Evolutionary conservation across 768 basidiomycete genomes (phyloP).

Genomic region (Tulasnella sp.): DNA sequence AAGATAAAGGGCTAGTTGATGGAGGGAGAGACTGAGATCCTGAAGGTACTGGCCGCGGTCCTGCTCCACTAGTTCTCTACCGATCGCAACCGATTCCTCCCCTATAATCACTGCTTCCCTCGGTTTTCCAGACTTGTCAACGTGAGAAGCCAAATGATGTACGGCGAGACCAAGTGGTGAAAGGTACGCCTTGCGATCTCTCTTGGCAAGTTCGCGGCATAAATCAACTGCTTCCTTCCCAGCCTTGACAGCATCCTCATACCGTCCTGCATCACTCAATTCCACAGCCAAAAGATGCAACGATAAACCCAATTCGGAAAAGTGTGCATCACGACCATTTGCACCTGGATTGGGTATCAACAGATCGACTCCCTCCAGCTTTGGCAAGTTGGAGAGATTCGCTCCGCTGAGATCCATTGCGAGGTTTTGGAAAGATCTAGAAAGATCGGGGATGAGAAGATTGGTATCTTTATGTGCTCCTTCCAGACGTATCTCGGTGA

Average conservation of each 20-base stretch:
- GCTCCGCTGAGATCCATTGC: too few species aligned
- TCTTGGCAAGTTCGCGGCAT: not conserved
- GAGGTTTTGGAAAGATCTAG: too few species aligned
- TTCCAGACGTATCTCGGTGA: too few species aligned
- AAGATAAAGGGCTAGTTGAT: not conserved
- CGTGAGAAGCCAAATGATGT: not conserved
- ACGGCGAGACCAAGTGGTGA: not conserved
- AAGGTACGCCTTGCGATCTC: not conserved
- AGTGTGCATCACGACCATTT: too few species aligned
- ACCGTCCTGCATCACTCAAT: not conserved
- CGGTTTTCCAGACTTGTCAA: not conserved
- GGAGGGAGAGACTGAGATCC: not conserved
- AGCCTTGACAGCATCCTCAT: not conserved
- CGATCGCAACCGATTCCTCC: not conserved
- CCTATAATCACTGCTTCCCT: not conserved
- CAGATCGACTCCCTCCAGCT: too few species aligned
- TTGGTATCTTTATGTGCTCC: too few species aligned
- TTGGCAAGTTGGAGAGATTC: too few species aligned
- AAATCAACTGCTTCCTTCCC: not conserved
- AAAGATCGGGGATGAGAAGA: too few species aligned
- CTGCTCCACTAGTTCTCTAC: not conserved
- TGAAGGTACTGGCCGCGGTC: not conserved
- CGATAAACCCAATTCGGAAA: not conserved
- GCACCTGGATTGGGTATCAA: too few species aligned
- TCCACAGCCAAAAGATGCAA: not conserved